Base-by-base conservation (phyloP, 2,329 filamentous ascomycete genomes). In the Ophiognomonia clavigignenti-juglandacearum region DNA sequence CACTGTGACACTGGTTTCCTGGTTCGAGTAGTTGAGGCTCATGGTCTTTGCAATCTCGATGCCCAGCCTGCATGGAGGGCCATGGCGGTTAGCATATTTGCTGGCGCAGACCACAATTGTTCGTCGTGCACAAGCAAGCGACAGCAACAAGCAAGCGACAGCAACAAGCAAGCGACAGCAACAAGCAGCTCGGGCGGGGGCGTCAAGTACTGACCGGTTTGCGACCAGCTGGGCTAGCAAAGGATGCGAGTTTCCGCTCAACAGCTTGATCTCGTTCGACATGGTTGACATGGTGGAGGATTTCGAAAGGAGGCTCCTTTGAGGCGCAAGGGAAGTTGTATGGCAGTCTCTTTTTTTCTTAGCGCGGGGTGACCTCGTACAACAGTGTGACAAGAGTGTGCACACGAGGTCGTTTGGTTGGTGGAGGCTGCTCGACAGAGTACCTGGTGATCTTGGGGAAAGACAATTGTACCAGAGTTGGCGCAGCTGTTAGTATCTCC, bases 1-100 rank as follows among this genome's bases (percentile, higher is more conserved):
- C 59, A 96, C 95, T 18, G 90, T 96, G 48, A 97, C 90, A 57
- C 85, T 88, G 43, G 86, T 91, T 64, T 93, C 87, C 61, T 89
- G 86, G 66, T 92, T 92, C 39, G 87, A 91, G 70, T 91, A 90
- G 64, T 91, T 88, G 53, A 92, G 74, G 54, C 85, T 85, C 73
- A 89, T 80, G 39, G 86, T 87, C 71, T 88, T 88, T 53, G 85
- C 84, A 58, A 89, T 77, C 59, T 88, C 82, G 59, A 89, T 86
- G 57, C 86, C 85, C 51, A 89, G 77, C 61, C 85, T 88, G 63
- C 45, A 52, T 18, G 24, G 13, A 39, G 14, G 11, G 20, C 1
- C 26, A 4, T n/a, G 14, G 6, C 13, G 3, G 14, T 42, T 23
- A 42, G 39, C 22, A 22, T 24, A 19, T 34, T 16, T 20, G 20